A percentile compares a stretch with the other conserved stretches of the same genome.
Conservation (phyloP, 768 basidiomycete species). For the Tulasnella sp. region DNA sequence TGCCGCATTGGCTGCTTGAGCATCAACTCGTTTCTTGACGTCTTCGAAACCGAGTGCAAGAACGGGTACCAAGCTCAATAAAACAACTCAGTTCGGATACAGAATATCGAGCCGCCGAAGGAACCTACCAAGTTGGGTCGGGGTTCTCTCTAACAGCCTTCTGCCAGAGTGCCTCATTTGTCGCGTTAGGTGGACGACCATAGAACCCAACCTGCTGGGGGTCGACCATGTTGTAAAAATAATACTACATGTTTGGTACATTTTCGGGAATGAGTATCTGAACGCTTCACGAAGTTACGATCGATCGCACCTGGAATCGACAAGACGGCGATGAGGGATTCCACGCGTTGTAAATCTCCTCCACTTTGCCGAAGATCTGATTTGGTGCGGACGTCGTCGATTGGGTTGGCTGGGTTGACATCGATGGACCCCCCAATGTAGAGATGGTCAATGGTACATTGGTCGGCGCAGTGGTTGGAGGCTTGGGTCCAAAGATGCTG, state of each 20-base stretch:
- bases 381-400: conserved; percentile 31
- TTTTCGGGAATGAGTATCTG: background rate
- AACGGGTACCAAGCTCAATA: conserved; percentile 64
- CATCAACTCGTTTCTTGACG: conserved; percentile 67
- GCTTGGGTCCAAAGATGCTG: conserved; percentile 18
- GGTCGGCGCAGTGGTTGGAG: conserved; percentile 26
- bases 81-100: background rate
- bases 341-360: conserved; percentile 62
- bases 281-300: background rate
- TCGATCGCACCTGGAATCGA: conserved; percentile 61
- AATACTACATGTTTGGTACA: conserved; percentile 41
- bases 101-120: background rate
- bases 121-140: conserved; percentile 60
- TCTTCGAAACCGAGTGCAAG: conserved; percentile 77
- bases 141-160: conserved; percentile 76
- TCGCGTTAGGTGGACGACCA: conserved; percentile 61
- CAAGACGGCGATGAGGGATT: conserved; percentile 58
- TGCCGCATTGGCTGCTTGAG: conserved; percentile 57
- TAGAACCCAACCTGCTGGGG: conserved; percentile 58
- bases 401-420: conserved; percentile 25
- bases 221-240: conserved; percentile 79
- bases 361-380: conserved; percentile 46
- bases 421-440: conserved; percentile 27
- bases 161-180: conserved; percentile 66
- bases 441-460: conserved; percentile 35